These are phyloP conservation scores for Populus hybrid DNA, from an alignment of 441 rosid genomes.

Conservation along the genomic window DNA sequence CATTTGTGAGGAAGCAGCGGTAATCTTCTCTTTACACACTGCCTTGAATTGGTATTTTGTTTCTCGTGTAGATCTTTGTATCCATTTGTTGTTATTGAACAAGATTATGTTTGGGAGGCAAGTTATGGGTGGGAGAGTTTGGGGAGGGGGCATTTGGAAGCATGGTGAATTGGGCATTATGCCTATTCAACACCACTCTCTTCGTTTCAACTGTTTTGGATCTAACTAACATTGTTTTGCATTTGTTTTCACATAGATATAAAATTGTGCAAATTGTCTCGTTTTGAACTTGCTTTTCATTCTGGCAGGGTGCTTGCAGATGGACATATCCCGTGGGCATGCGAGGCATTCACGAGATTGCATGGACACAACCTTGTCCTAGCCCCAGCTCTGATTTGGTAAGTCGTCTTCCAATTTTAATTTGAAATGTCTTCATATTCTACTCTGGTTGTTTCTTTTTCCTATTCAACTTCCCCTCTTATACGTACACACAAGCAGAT, in stretches of 20 bases:
- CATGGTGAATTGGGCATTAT: background rate
- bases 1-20: constrained; percentile 97
- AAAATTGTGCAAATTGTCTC: background rate
- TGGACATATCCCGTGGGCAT: constrained; percentile 98
- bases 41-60: constrained; percentile 12
- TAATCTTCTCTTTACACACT: constrained; percentile 24
- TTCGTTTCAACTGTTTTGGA: background rate
- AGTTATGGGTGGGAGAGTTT: background rate
- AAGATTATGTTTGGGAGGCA: background rate
- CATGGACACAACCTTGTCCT: constrained; percentile 67
- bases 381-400: constrained; percentile 73
- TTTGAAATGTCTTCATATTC: too few relatives aligned
- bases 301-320: constrained; percentile 84
- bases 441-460: background rate
- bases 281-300: constrained; percentile 10
- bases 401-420: background rate
- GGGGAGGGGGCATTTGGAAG: background rate
- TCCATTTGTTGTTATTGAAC: too few relatives aligned
- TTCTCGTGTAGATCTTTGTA: constrained; percentile 3
- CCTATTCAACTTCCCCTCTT: background rate
- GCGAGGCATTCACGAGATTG: constrained; percentile 86
- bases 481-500: background rate
- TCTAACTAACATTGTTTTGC: background rate
- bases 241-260: background rate
- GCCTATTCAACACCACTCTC: background rate